Evolutionary conservation across 495 filamentous ascomycete genomes (phyloP), one percentile per base, ranked within the genome.

Genomic region (Penicillium odoratum): DNA sequence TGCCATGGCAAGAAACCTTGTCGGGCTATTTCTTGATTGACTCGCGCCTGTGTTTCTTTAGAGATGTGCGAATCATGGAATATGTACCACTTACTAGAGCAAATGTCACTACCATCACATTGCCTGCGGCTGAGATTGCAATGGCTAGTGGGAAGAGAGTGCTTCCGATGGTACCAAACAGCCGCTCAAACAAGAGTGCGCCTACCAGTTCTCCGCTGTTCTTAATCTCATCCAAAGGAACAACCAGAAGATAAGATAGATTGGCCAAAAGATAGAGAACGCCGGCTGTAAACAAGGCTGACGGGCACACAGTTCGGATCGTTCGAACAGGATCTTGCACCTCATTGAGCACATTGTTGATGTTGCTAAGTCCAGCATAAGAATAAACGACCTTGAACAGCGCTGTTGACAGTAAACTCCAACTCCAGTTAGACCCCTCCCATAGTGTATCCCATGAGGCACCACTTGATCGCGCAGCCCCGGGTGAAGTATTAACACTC

Each of bases 101-200:
- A 67, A 88, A 91, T 7, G 87, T 88, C 7, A 89, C 87, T 1
- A 90, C 87, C 85, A 92, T 90, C 2, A 91, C 85, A 66, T 91
- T 91, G 0, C 88, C 88, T 0, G 80, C 83, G 0, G 85, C 88
- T 0, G 85, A 88, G 15, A 86, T 71, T 0, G 87, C 88, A 48
- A 92, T 81, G 11, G 85, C 81, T 9, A 88, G 62, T 4, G 87
- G 84, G 18, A 90, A 71, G 16, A 90, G 65, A 18, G 70, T 73
- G 30, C 73, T 80, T 1, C 88, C 88, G 18, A 85, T 55, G 7
- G 74, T 68, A 0, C 87, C 87, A 71, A 91, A 89, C 0, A 85
- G 71, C n/a, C 77, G 73, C 53, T 86, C 80, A 53, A 91, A 90
- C 44, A 91, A 84, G 8, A 90, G 64, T 0, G 87, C 88, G 0